phyloP scores from a whole-genome alignment of 495 filamentous ascomycete genomes.

The Xylaria acuta region DNA sequence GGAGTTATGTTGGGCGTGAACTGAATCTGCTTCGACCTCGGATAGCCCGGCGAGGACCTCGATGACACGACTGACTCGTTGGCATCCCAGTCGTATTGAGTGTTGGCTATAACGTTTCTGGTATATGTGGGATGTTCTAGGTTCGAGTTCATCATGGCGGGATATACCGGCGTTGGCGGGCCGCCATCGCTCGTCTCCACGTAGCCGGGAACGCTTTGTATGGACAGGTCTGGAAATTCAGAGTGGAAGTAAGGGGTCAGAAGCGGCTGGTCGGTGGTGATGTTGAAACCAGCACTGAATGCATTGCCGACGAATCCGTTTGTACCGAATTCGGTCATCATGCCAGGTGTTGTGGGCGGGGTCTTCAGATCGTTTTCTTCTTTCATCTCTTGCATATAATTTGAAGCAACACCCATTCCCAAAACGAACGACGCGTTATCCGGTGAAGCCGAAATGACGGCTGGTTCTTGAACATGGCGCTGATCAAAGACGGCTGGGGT shows the following conservation, averaged over 20 bases:
- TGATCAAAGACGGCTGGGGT: slow-evolving; percentile 45
- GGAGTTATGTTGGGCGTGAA: slow-evolving; percentile 58
- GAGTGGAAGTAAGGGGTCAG: slow-evolving; percentile 53
- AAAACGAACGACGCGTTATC: slow-evolving; percentile 45
- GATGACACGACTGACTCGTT: slow-evolving; percentile 50
- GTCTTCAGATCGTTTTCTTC: slow-evolving; percentile 49
- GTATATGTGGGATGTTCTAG: slow-evolving; percentile 41
- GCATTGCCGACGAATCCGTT: slow-evolving; percentile 37
- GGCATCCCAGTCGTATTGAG: slow-evolving; percentile 52
- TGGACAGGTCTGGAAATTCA: slow-evolving; percentile 51
- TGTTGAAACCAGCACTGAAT: slow-evolving; percentile 41
- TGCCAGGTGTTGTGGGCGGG: slow-evolving; percentile 54
- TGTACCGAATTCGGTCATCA: slow-evolving; percentile 43
- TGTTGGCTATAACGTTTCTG: slow-evolving; percentile 37
- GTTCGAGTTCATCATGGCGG: slow-evolving; percentile 44
- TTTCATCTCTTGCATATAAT: slow-evolving; percentile 38
- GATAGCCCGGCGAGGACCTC: slow-evolving; percentile 48
- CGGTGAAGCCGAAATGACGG: slow-evolving; percentile 41
- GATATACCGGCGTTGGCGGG: slow-evolving; percentile 52
- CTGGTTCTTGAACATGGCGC: slow-evolving; percentile 41
- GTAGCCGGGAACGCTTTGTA: slow-evolving; percentile 49
- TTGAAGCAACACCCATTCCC: slow-evolving; percentile 38
- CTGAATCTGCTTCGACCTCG: slow-evolving; percentile 53
- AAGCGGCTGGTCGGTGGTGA: slow-evolving; percentile 49
- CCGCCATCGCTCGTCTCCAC: slow-evolving; percentile 43